A percentile compares a stretch with the other conserved stretches of the same genome.
Conservation (phyloP, 768 basidiomycete species). For the Kwoniella sp. region DNA sequence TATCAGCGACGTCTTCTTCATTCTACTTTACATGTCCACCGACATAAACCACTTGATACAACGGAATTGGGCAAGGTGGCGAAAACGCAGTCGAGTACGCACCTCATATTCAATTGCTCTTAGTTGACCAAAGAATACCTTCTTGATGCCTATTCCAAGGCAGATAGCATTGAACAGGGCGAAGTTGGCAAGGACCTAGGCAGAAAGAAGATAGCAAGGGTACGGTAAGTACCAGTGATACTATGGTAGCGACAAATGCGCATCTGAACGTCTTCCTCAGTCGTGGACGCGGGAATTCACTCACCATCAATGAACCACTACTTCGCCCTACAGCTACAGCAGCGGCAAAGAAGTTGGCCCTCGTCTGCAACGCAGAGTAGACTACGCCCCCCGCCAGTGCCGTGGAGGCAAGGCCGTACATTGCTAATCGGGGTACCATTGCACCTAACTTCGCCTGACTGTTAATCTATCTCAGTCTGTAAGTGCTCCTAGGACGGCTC, state of each 20-base stretch:
- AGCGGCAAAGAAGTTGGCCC: conserved; percentile 92
- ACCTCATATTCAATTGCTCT: conserved; percentile 91
- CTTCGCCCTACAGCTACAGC: conserved; percentile 90
- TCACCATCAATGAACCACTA: conserved; percentile 85
- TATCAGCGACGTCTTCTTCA: no score
- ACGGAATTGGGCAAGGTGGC: no score
- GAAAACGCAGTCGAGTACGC: no score
- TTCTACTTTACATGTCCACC: no score
- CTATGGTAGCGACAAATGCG: no score
- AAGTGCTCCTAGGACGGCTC: no score
- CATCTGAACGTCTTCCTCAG: no score
- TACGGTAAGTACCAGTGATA: no score
- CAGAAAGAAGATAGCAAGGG: not conserved
- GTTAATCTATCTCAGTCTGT: no score
- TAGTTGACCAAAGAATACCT: conserved; percentile 86
- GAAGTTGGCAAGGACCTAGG: conserved; percentile 92
- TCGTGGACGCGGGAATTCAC: no score
- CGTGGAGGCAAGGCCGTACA: conserved; percentile 71
- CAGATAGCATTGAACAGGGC: conserved; percentile 74
- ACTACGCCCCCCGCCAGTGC: conserved; percentile 72
- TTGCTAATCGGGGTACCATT: conserved; percentile 58
- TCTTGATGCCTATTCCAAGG: conserved; percentile 75
- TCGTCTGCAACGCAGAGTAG: conserved; percentile 73
- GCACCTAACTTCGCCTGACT: no score
- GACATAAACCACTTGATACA: no score